Evolutionary conservation across 371 early-diverging fungal species (phyloP).

Genomic region (Catenaria anguillulae): DNA sequence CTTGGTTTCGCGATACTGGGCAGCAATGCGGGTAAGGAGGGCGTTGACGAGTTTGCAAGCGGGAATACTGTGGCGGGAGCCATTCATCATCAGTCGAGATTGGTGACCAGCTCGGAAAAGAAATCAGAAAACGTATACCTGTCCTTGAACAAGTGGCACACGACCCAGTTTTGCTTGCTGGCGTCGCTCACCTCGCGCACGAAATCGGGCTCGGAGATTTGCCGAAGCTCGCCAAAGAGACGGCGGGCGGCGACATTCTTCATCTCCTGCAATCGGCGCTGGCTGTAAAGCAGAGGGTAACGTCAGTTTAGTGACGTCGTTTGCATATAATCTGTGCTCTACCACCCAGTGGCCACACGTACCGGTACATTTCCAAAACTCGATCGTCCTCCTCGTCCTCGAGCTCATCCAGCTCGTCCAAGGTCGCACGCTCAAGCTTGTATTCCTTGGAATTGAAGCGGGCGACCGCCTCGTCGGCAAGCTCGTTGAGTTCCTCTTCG

Average conservation of each 20-base stretch:
- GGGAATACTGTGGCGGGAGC: slow-evolving; percentile 39
- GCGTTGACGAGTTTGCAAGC: slow-evolving; percentile 67
- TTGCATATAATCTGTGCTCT: neutral
- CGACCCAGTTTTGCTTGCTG: slow-evolving; percentile 56
- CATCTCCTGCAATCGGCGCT: slow-evolving; percentile 64
- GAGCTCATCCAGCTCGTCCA: slow-evolving; percentile 83
- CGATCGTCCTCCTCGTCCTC: slow-evolving; percentile 73
- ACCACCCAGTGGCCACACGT: neutral
- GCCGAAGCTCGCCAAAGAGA: slow-evolving; percentile 56
- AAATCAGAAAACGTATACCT: slow-evolving; percentile 12
- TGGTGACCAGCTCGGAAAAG: neutral
- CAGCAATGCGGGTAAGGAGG: slow-evolving; percentile 58
- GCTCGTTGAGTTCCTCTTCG: slow-evolving; percentile 50
- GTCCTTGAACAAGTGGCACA: slow-evolving; percentile 60
- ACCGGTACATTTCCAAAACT: slow-evolving; percentile 59
- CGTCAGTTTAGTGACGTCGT: neutral
- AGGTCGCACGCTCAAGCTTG: slow-evolving; percentile 22
- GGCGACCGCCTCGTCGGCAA: slow-evolving; percentile 55
- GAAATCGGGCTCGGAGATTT: slow-evolving; percentile 87
- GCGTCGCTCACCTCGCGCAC: slow-evolving; percentile 77
- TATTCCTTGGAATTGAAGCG: slow-evolving; percentile 26
- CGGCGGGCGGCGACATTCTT: slow-evolving; percentile 40
- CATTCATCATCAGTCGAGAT: neutral
- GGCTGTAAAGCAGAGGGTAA: no score
- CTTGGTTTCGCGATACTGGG: slow-evolving; percentile 68